Evolutionary conservation across 495 filamentous ascomycete genomes (phyloP).

Genomic region (Aspergillus wentii): DNA sequence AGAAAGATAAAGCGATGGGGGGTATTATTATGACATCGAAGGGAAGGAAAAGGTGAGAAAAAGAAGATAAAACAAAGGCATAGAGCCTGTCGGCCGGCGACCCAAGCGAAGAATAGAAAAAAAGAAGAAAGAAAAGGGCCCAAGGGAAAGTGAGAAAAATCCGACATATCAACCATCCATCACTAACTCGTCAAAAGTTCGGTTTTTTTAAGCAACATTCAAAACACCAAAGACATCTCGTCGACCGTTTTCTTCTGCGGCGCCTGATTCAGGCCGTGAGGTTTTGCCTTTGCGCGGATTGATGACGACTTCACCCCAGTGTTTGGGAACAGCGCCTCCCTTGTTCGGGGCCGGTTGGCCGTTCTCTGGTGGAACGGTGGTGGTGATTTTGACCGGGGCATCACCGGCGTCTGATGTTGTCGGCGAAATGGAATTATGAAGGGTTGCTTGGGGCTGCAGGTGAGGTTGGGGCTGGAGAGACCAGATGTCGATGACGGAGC

Average conservation of each 20-base stretch:
- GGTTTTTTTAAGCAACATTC: slow-evolving; percentile 27
- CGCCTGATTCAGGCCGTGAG: slow-evolving; percentile 24
- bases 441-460: slow-evolving; percentile 42
- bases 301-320: slow-evolving; percentile 45
- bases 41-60: slow-evolving; percentile 5
- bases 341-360: slow-evolving; percentile 17
- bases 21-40: slow-evolving; percentile 1
- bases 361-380: slow-evolving; percentile 11
- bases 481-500: slow-evolving; percentile 48
- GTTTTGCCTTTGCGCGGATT: slow-evolving; percentile 35
- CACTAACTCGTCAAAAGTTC: not conserved
- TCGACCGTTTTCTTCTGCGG: slow-evolving; percentile 13
- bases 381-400: slow-evolving; percentile 15
- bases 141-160: too few species aligned
- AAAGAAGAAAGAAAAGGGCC: slow-evolving; percentile 1
- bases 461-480: slow-evolving; percentile 45
- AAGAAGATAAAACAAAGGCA: slow-evolving; percentile 3
- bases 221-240: slow-evolving; percentile 45
- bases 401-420: slow-evolving; percentile 17
- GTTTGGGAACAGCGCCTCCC: slow-evolving; percentile 31
- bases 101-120: slow-evolving; percentile 16
- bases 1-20: slow-evolving; percentile 7
- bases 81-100: slow-evolving; percentile 26
- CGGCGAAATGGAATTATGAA: slow-evolving; percentile 27
- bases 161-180: slow-evolving; percentile 1